Conservation (phyloP, 2,329 filamentous ascomycete species). For the Xylaria hypoxylon region DNA sequence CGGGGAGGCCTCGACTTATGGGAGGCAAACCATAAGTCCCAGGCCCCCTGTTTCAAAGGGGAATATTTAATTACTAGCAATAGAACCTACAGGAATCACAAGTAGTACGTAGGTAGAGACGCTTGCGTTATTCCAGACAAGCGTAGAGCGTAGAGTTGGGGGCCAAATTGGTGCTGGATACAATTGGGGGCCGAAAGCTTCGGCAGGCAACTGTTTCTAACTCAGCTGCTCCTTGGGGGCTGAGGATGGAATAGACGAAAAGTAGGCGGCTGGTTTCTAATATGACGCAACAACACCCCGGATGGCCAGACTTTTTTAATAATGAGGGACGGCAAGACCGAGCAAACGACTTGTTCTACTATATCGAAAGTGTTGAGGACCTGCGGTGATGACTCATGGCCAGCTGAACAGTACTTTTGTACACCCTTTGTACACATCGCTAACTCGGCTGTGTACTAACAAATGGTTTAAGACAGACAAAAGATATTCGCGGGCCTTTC, state of each 20-base stretch:
- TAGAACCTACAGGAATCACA: background rate
- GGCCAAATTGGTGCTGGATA: constrained; percentile 14
- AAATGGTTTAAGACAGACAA: background rate
- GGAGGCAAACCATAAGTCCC: constrained; percentile 2
- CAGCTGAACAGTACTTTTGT: background rate
- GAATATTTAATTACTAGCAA: constrained; percentile 10
- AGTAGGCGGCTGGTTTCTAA: background rate
- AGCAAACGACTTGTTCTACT: background rate
- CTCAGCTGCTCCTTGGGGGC: constrained; percentile 19
- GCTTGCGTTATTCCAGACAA: background rate
- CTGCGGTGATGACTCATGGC: background rate
- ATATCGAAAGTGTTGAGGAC: background rate
- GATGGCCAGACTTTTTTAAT: background rate
- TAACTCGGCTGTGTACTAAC: background rate
- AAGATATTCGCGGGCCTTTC: background rate
- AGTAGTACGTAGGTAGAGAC: background rate
- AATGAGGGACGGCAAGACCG: background rate
- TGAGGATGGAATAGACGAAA: constrained; percentile 9
- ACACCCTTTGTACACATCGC: background rate
- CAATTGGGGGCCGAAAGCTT: constrained; percentile 22
- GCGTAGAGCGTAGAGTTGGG: constrained; percentile 9
- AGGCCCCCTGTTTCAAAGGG: background rate
- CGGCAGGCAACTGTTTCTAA: background rate
- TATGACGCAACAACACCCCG: background rate
- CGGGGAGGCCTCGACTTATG: constrained; percentile 23